Base-by-base conservation (phyloP, 352 stramenopile species). In the Phytophthora sansomeana region DNA sequence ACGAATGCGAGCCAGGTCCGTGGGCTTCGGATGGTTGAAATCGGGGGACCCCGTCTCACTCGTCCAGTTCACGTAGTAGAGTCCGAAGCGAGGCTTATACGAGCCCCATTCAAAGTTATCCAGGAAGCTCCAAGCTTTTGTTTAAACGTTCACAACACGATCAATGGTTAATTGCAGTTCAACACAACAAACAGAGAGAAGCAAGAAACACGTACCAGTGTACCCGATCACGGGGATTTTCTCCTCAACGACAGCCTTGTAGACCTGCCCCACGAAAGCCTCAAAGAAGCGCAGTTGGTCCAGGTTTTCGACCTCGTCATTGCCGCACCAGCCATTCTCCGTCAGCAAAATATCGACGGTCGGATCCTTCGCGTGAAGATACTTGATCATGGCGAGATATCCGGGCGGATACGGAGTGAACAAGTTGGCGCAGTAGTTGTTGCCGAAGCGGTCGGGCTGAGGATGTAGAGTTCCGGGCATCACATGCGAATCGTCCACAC, bases 11-110 rank as follows among this genome's bases (percentile, higher is more conserved):
- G 30, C 57, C 14, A 85, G 52, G n/a, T 83, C 71, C 17, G 55
- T 64, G 6, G 49, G 47, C 50, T 73, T 71, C 10, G 69, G 69
- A n/a, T 60, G 58, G 58, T 69, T 69, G 28, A 67, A 67, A 38
- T 69, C 52, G 6, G 56, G 59, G 1, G 63, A 72, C 6, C 65
- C 70, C n/a, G 66, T 69, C 43, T 78, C 49, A 19, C 44, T 56
- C 26, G 80, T 81, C 63, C 72, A 90, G 48, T 90, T 80, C 43
- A 90, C 77, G 65, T 85, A 85, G 65, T 83, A 87, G 30, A 90
- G 57, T 4, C 81, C 81, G 55, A 88, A 90, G 43, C 81, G 78
- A 42, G 74, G 68, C 19, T 77, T 68, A 51, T 76, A 85, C 28
- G 72, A 61, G 6, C 77, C 77, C 58, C 77, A 85, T 52, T 75